Conservation (phyloP, 225 moss, liverwort and hornwort genomes). For the Marchantia paleacea region DNA sequence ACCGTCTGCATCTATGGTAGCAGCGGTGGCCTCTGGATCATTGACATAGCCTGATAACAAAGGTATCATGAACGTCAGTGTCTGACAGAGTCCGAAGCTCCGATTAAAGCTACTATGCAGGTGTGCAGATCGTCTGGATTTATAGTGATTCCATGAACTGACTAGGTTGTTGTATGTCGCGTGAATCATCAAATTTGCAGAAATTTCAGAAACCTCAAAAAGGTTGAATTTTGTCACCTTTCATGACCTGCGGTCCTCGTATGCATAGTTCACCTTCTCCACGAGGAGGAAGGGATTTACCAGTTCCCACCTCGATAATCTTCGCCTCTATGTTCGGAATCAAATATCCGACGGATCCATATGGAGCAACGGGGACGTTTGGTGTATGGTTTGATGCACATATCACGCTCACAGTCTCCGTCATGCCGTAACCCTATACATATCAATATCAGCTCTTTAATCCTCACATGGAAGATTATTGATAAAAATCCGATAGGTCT, state of each 20-base stretch:
- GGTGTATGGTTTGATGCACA: conserved; percentile 25
- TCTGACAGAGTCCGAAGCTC: background rate
- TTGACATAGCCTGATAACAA: conserved; percentile 34
- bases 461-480: background rate
- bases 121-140: no score
- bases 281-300: conserved; percentile 46
- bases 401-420: conserved; percentile 48
- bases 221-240: conserved; percentile 37
- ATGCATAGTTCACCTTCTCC: conserved; percentile 65
- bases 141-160: no score
- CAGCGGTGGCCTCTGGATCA: conserved; percentile 31
- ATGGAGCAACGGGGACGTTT: conserved; percentile 43
- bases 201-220: no score
- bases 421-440: conserved; percentile 66
- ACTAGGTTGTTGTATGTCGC: no score
- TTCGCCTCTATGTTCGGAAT: conserved; percentile 55
- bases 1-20: conserved; percentile 32
- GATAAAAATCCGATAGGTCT: no score
- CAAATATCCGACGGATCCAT: conserved; percentile 54
- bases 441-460: background rate
- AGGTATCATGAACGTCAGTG: background rate
- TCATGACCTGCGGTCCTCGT: conserved; percentile 57
- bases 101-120: background rate
- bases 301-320: conserved; percentile 49
- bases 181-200: no score